Evolutionary conservation across 129 eudicot species (phyloP).

Genomic region (Silybum marianum): DNA sequence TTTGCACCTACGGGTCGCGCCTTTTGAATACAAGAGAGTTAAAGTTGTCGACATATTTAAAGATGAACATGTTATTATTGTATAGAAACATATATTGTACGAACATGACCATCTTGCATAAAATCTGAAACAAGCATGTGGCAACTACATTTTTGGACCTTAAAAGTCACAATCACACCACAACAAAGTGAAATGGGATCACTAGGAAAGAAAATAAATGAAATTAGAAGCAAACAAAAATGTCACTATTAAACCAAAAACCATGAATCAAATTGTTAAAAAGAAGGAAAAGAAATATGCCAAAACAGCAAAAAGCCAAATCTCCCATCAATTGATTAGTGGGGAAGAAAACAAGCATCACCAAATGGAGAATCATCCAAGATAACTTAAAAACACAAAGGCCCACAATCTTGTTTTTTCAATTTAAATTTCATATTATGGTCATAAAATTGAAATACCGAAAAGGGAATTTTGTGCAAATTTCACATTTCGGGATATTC

Average conservation of each 20-base stretch:
- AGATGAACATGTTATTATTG: slow-evolving; percentile 17
- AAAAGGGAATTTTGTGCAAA: slow-evolving; percentile 1
- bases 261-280: slow-evolving; percentile 21
- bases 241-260: slow-evolving; percentile 33
- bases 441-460: not conserved
- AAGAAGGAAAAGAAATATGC: slow-evolving; percentile 17
- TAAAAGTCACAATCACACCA: slow-evolving; percentile 37
- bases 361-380: slow-evolving; percentile 43
- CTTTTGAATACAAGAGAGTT: not conserved
- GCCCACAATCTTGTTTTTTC: slow-evolving; percentile 27
- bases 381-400: slow-evolving; percentile 35
- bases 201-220: slow-evolving; percentile 18
- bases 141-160: slow-evolving; percentile 38
- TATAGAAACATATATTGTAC: slow-evolving; percentile 14
- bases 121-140: slow-evolving; percentile 39
- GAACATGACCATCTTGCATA: slow-evolving; percentile 26
- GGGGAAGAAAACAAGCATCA: slow-evolving; percentile 44
- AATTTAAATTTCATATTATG: not conserved
- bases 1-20: not conserved
- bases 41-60: not conserved
- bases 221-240: slow-evolving; percentile 19
- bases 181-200: slow-evolving; percentile 36
- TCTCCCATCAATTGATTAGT: slow-evolving; percentile 44
- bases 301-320: slow-evolving; percentile 49
- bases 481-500: slow-evolving; percentile 31